These are phyloP conservation scores for Nicotiana obtusifolia DNA, from an alignment of 257 asterid genomes.

Conservation along the genomic window DNA sequence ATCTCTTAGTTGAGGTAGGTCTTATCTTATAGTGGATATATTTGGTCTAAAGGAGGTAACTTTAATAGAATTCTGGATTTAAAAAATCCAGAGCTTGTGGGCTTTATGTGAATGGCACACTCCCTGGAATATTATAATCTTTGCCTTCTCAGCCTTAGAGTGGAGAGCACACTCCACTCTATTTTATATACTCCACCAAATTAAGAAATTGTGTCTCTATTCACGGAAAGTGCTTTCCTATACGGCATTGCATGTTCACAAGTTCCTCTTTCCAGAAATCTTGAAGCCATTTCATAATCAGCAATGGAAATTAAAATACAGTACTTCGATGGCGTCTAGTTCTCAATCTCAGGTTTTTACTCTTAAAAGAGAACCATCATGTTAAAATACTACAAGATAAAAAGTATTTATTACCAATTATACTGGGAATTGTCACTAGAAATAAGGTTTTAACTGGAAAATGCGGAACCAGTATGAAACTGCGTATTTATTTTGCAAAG, in stretches of 20 bases:
- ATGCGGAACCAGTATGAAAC: neutral
- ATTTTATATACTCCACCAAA: conserved; percentile 11
- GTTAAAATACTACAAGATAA: neutral
- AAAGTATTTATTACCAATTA: neutral
- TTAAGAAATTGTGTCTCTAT: neutral
- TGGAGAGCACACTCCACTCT: conserved; percentile 56
- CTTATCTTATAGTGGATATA: neutral
- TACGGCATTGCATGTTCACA: conserved; percentile 21
- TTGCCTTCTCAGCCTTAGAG: conserved; percentile 14
- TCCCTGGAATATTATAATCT: conserved; percentile 24
- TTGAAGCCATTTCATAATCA: neutral
- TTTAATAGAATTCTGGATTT: neutral
- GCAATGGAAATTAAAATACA: neutral
- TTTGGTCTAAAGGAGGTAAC: neutral
- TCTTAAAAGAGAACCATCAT: neutral
- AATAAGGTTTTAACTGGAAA: neutral
- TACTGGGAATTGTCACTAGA: neutral
- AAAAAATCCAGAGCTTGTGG: neutral
- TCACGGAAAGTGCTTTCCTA: conserved; percentile 27
- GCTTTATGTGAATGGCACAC: conserved; percentile 31
- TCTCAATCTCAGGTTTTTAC: neutral
- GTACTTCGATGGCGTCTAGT: neutral
- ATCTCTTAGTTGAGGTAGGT: too few relatives aligned
- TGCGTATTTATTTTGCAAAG: conserved; percentile 7
- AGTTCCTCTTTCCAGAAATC: neutral